phyloP scores from a whole-genome alignment of 495 filamentous ascomycete species.

The Penicillium cinerascens region DNA sequence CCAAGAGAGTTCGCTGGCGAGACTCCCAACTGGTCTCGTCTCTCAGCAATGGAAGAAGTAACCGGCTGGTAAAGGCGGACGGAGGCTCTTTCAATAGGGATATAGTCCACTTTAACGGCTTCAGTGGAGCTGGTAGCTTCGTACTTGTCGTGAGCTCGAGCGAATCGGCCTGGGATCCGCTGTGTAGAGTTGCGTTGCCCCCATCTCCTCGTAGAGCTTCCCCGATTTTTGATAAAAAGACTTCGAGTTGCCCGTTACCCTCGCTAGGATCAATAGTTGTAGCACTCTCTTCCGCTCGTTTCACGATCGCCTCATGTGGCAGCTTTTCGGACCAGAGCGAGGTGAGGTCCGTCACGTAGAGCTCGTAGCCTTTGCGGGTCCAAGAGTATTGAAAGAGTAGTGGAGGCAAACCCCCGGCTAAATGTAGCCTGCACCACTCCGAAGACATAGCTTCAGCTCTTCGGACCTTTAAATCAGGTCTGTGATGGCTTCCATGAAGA shows the following conservation, averaged over 20 bases:
- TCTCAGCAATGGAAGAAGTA: constrained; percentile 67
- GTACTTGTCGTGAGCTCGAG: constrained; percentile 59
- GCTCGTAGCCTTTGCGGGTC: constrained; percentile 56
- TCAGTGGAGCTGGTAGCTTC: constrained; percentile 63
- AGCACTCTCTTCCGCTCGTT: constrained; percentile 59
- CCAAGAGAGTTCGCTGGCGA: constrained; percentile 54
- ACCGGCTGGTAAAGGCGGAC: constrained; percentile 52
- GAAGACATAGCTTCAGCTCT: constrained; percentile 29
- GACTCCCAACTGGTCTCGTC: constrained; percentile 50
- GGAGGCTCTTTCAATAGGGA: constrained; percentile 52
- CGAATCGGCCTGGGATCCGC: constrained; percentile 20
- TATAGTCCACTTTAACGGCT: constrained; percentile 67
- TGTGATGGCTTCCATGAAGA: not conserved
- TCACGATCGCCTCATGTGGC: constrained; percentile 57
- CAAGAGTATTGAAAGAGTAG: constrained; percentile 54
- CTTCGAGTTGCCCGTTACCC: constrained; percentile 63
- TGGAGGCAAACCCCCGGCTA: constrained; percentile 34
- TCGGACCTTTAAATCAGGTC: not conserved
- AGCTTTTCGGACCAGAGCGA: constrained; percentile 79
- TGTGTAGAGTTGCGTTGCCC: constrained; percentile 30
- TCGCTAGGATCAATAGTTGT: constrained; percentile 86
- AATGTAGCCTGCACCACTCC: constrained; percentile 36
- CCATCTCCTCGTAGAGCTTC: constrained; percentile 52
- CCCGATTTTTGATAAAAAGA: constrained; percentile 70
- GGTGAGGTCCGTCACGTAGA: constrained; percentile 81